Evolutionary conservation across 2,329 filamentous ascomycete genomes (phyloP).

Genomic region (Xylaria digitata): DNA sequence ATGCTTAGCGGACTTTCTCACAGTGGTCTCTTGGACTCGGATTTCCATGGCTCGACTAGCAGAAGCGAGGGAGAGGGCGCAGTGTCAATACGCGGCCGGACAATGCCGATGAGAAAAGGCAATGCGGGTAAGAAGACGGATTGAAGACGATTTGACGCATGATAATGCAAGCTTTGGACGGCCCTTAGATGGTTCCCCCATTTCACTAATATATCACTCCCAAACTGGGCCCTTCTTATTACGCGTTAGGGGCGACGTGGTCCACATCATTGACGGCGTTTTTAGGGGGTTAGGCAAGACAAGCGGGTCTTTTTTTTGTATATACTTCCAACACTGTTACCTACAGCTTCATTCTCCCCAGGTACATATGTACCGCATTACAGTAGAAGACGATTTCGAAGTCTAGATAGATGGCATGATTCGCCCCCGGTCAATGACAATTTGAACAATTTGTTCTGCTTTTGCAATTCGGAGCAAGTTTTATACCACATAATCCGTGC

Average conservation of each 20-base stretch:
- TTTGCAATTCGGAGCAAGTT: background rate
- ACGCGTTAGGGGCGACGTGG: conserved; percentile 24
- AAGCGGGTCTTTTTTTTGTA: conserved; percentile 36
- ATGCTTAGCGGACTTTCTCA: conserved; percentile 38
- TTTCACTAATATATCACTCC: conserved; percentile 28
- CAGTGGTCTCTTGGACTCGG: conserved; percentile 49
- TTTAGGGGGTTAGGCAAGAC: conserved; percentile 24
- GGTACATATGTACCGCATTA: conserved; percentile 9
- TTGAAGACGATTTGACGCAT: conserved; percentile 42
- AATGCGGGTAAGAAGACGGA: conserved; percentile 62
- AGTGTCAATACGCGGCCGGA: conserved; percentile 52
- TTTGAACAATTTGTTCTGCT: background rate
- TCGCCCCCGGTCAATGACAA: background rate
- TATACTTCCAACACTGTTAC: conserved; percentile 33
- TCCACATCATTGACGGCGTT: conserved; percentile 47
- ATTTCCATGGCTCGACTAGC: conserved; percentile 52
- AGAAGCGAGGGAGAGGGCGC: conserved; percentile 54
- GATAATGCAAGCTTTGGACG: conserved; percentile 27
- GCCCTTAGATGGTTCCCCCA: conserved; percentile 25
- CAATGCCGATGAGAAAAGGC: conserved; percentile 40
- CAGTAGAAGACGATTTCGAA: conserved; percentile 16
- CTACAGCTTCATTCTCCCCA: conserved; percentile 8
- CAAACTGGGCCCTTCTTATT: conserved; percentile 17
- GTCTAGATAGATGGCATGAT: conserved; percentile 22
- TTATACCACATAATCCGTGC: background rate